These are phyloP conservation scores for Neurospora sp. DNA, from an alignment of 495 filamentous ascomycete species.

Conservation along the genomic window DNA sequence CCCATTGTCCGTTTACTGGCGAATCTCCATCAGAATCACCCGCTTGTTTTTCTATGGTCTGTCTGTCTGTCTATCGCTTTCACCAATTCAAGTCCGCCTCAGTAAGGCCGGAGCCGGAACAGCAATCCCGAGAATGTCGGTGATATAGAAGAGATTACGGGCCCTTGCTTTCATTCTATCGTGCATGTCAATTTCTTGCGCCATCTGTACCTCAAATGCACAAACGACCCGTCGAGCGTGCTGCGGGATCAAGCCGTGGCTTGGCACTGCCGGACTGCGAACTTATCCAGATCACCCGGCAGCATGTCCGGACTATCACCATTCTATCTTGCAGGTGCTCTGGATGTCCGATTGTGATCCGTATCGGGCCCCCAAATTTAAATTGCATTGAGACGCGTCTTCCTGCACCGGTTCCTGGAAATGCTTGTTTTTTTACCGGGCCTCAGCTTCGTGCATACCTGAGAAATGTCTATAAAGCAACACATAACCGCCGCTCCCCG, in stretches of 20 bases:
- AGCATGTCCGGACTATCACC: background rate
- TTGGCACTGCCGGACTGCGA: background rate
- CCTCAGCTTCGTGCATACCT: background rate
- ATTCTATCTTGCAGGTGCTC: background rate
- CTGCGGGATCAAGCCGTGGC: background rate
- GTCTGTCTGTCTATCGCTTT: background rate
- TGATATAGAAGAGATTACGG: background rate
- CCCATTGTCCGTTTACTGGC: background rate
- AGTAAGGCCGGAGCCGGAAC: background rate
- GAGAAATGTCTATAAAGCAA: background rate
- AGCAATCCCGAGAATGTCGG: background rate
- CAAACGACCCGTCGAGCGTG: background rate
- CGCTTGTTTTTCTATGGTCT: background rate
- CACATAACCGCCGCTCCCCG: background rate
- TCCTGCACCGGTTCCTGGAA: background rate
- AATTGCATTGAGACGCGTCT: background rate
- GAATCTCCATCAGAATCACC: background rate
- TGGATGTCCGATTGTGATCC: background rate
- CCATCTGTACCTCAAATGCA: background rate
- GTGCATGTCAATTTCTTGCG: background rate
- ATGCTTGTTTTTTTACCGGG: background rate
- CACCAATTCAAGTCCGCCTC: background rate
- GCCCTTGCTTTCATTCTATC: background rate
- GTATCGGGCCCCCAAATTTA: background rate
- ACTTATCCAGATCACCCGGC: background rate